phyloP scores from a whole-genome alignment of 345 rosid genomes.

The Xanthoceras sorbifolium region DNA sequence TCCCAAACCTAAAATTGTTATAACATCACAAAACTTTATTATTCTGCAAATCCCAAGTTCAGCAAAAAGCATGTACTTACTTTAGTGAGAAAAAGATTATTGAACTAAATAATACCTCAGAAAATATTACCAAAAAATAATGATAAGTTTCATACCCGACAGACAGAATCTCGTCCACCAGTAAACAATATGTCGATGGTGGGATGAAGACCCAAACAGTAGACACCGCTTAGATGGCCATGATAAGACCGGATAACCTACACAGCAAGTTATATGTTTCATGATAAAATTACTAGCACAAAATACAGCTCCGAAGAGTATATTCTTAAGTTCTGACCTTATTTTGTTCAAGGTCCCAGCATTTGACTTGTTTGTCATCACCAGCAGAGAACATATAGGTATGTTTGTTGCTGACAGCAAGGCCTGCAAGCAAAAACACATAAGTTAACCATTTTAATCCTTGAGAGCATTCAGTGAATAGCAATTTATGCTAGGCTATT shows the following conservation, averaged over 20 bases:
- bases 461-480: neutral
- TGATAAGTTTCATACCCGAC: slow-evolving; percentile 61
- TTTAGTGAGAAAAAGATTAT: neutral
- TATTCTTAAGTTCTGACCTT: slow-evolving; percentile 53
- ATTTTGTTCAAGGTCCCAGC: slow-evolving; percentile 99
- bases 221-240: slow-evolving; percentile 97
- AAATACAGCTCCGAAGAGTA: neutral
- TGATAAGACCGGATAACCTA: slow-evolving; percentile 96
- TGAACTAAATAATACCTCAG: neutral
- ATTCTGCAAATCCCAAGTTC: slow-evolving; percentile 20
- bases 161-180: slow-evolving; percentile 98
- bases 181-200: slow-evolving; percentile 85
- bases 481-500: slow-evolving; percentile 5
- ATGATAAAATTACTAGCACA: neutral
- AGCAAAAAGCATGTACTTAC: neutral
- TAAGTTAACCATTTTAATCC: slow-evolving; percentile 2
- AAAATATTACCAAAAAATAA: slow-evolving; percentile 4
- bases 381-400: slow-evolving; percentile 99
- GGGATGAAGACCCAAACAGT: slow-evolving; percentile 98
- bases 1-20: slow-evolving; percentile 84
- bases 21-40: slow-evolving; percentile 25
- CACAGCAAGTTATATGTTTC: slow-evolving; percentile 22
- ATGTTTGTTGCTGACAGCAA: slow-evolving; percentile 84
- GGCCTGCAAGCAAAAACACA: slow-evolving; percentile 52
- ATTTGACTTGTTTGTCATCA: slow-evolving; percentile 98